These are phyloP conservation scores for Cercospora nicotianae DNA, from an alignment of 2,329 filamentous ascomycete species.

Conservation along the genomic window DNA sequence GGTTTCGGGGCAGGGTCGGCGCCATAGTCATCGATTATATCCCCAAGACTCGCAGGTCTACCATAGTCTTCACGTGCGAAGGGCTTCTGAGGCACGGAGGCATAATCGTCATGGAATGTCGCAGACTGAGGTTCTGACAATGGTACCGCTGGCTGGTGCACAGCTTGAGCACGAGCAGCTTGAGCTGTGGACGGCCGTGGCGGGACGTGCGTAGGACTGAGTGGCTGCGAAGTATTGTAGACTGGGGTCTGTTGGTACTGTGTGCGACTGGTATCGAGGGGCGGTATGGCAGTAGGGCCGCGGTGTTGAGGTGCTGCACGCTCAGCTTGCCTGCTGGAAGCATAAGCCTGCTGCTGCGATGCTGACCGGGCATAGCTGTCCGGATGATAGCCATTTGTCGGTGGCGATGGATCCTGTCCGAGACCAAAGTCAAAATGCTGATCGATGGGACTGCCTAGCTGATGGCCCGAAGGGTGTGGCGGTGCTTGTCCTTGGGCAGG, in stretches of 20 bases:
- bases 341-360: constrained; percentile 21
- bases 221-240: constrained; percentile 20
- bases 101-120: constrained; percentile 13
- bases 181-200: constrained; percentile 26
- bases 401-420: constrained; percentile 12
- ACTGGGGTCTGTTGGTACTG: constrained; percentile 21
- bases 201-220: constrained; percentile 27
- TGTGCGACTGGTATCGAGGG: constrained; percentile 19
- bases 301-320: constrained; percentile 15
- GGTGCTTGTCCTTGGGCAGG: constrained; percentile 14
- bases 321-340: constrained; percentile 3
- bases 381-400: constrained; percentile 14
- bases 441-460: constrained; percentile 11
- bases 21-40: constrained; percentile 27
- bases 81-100: constrained; percentile 14
- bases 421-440: constrained; percentile 15
- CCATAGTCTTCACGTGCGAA: constrained; percentile 18
- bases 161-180: constrained; percentile 15
- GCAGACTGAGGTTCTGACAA: constrained; percentile 12
- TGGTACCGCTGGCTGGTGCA: constrained; percentile 17
- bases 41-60: constrained; percentile 19
- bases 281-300: constrained; percentile 8
- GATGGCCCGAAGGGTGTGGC: constrained; percentile 20
- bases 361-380: constrained; percentile 6
- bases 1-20: constrained; percentile 18